These are phyloP conservation scores for Pythium rhizo-oryzae DNA, from an alignment of 352 stramenopile species.

Conservation along the genomic window DNA sequence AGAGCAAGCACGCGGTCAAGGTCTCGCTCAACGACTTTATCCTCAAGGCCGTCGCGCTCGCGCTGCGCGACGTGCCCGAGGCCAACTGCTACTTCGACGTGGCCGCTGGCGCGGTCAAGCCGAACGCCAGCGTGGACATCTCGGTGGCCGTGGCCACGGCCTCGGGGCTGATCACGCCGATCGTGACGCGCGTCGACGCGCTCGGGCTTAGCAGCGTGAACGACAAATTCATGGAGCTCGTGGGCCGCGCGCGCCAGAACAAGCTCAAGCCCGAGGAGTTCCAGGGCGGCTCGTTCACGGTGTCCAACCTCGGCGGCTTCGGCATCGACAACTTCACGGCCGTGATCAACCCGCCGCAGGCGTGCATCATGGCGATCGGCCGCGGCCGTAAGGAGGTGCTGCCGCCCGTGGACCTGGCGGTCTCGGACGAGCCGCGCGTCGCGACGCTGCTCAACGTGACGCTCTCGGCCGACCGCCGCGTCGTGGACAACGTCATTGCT, in stretches of 20 bases:
- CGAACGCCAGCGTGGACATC: conserved; percentile 95
- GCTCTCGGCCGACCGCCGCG: conserved; percentile 96
- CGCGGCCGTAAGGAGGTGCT: conserved; percentile 90
- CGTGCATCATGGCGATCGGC: conserved; percentile 98
- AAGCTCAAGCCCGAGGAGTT: conserved; percentile 99
- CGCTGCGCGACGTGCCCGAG: conserved; percentile 97
- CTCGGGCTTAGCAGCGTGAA: conserved; percentile 95
- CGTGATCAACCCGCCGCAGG: conserved; percentile 99
- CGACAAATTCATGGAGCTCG: conserved; percentile 96
- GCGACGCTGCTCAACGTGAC: conserved; percentile 96
- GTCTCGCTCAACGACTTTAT: conserved; percentile 99
- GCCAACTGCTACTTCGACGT: conserved; percentile 85
- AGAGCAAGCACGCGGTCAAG: conserved; percentile 93
- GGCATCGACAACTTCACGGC: conserved; percentile 98
- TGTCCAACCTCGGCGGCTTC: conserved; percentile 99
- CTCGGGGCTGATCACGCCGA: conserved; percentile 98
- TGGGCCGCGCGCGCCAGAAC: conserved; percentile 92
- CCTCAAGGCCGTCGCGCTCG: conserved; percentile 96
- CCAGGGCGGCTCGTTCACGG: conserved; percentile 98
- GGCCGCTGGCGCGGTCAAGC: conserved; percentile 60
- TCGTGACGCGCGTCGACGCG: conserved; percentile 95
- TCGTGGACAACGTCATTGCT: conserved; percentile 97
- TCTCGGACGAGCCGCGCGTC: conserved; percentile 73
- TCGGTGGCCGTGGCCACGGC: conserved; percentile 98
- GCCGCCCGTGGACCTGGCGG: conserved; percentile 45